Percentiles rank a stretch among this genome's conserved stretches.
phyloP scores from a whole-genome alignment of 169 alveolate species.

The Plasmodium gallinaceum region DNA sequence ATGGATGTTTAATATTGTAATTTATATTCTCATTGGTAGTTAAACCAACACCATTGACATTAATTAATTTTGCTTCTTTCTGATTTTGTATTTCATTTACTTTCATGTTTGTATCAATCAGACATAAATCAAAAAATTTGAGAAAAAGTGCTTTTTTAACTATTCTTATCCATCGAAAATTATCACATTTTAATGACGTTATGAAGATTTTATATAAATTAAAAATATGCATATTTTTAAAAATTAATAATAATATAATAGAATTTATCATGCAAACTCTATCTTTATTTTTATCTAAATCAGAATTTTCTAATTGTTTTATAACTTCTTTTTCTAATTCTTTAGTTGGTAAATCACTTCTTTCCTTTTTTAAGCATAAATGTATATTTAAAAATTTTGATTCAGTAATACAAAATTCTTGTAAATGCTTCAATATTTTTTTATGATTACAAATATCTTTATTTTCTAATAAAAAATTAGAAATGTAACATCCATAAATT shows the following conservation, averaged over 20 bases:
- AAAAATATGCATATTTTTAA: conserved; percentile 78
- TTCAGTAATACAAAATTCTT: conserved; percentile 50
- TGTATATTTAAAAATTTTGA: conserved; percentile 45
- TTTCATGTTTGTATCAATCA: conserved; percentile 54
- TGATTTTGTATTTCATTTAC: conserved; percentile 56
- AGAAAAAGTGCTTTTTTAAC: conserved; percentile 77
- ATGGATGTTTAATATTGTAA: conserved; percentile 63
- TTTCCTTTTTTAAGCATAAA: conserved; percentile 50
- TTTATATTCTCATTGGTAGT: neutral
- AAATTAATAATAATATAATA: conserved; percentile 59
- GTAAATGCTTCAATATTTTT: conserved; percentile 46
- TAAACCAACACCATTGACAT: neutral
- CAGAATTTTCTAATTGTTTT: conserved; percentile 51
- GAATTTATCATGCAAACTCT: conserved; percentile 59
- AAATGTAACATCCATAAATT: conserved; percentile 62
- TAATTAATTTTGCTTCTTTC: conserved; percentile 49
- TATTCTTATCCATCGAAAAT: conserved; percentile 79
- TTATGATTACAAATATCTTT: conserved; percentile 72
- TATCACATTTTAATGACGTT: conserved; percentile 79
- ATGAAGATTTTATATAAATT: conserved; percentile 82
- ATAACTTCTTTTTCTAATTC: conserved; percentile 55
- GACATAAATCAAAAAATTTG: conserved; percentile 80
- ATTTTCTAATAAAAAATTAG: conserved; percentile 57
- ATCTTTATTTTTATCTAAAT: conserved; percentile 65
- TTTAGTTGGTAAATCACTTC: conserved; percentile 29